Evolutionary conservation across 2,329 filamentous ascomycete species (phyloP).

Genomic region (Rasamsonia emersonii): DNA sequence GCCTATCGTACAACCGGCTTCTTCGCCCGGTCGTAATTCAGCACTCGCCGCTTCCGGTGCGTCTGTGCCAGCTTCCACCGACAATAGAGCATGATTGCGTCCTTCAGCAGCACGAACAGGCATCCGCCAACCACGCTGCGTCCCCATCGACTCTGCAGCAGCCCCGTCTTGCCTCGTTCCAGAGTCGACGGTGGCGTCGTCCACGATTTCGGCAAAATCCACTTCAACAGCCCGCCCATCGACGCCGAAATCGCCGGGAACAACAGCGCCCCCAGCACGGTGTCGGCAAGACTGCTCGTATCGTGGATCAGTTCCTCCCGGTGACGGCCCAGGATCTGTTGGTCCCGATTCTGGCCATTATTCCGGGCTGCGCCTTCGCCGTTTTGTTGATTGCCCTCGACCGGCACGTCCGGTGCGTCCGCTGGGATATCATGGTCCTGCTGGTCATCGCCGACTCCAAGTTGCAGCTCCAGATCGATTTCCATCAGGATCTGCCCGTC

Average conservation of each 20-base stretch:
- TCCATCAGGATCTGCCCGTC: conserved; percentile 41
- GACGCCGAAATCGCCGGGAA: conserved; percentile 74
- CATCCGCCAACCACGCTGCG: conserved; percentile 82
- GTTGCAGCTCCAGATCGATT: conserved; percentile 43
- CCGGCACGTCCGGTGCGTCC: conserved; percentile 17
- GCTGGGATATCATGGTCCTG: conserved; percentile 30
- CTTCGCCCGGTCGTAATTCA: conserved; percentile 38
- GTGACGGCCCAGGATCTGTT: conserved; percentile 28
- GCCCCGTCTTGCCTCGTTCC: conserved; percentile 45
- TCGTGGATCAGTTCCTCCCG: conserved; percentile 45
- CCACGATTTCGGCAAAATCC: conserved; percentile 60
- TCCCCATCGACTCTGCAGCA: conserved; percentile 81
- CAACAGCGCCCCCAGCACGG: conserved; percentile 60
- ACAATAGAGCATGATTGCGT: conserved; percentile 53
- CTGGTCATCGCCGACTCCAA: conserved; percentile 35
- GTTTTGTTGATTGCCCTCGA: conserved; percentile 4
- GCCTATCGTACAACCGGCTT: conserved; percentile 23
- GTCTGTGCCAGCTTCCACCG: conserved; percentile 41
- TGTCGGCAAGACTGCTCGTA: conserved; percentile 48
- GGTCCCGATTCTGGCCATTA: conserved; percentile 14
- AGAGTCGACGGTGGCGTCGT: conserved; percentile 38
- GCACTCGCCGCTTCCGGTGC: conserved; percentile 37
- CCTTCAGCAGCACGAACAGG: conserved; percentile 76
- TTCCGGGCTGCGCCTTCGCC: conserved; percentile 3
- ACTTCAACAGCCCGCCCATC: conserved; percentile 66